These are phyloP conservation scores for Byssoonygena ceratinophila DNA, from an alignment of 2,329 filamentous ascomycete species.

Conservation along the genomic window DNA sequence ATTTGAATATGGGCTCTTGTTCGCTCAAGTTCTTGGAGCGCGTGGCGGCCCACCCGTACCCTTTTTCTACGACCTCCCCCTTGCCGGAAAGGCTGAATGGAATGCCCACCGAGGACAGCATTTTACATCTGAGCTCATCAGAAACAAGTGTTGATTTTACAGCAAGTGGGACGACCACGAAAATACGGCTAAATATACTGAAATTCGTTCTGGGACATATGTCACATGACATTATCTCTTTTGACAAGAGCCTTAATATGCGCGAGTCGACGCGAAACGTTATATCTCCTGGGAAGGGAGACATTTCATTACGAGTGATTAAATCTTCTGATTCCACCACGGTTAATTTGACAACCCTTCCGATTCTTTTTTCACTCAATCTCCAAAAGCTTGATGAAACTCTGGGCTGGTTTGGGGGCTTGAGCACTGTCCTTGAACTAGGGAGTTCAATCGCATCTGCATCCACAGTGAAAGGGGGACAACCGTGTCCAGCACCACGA, in stretches of 20 bases:
- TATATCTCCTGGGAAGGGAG: constrained; percentile 27
- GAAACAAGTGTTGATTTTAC: constrained; percentile 22
- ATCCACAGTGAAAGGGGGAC: constrained; percentile 41
- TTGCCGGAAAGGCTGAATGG: constrained; percentile 17
- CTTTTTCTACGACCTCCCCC: constrained; percentile 1
- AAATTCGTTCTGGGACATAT: constrained; percentile 41
- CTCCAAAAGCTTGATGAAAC: constrained; percentile 74
- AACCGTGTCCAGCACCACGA: constrained; percentile 25
- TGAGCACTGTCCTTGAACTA: constrained; percentile 83
- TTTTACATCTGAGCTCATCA: constrained; percentile 25
- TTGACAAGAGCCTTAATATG: constrained; percentile 40
- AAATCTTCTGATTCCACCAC: constrained; percentile 26
- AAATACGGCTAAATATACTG: constrained; percentile 26
- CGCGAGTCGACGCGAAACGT: constrained; percentile 38
- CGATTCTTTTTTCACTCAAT: constrained; percentile 65
- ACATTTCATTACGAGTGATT: constrained; percentile 31
- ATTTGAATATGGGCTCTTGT: constrained; percentile 23
- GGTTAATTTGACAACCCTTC: constrained; percentile 62
- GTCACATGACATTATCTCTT: constrained; percentile 43
- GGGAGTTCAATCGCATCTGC: constrained; percentile 72
- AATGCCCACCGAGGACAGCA: constrained; percentile 24
- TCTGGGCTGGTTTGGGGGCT: constrained; percentile 75
- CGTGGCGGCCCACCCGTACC: constrained; percentile 25
- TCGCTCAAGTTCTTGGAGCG: constrained; percentile 32
- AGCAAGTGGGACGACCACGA: constrained; percentile 19